Evolutionary conservation across 768 basidiomycete species (phyloP), one percentile per base, ranked within the genome.

Genomic region (Tephrocybe sp.): DNA sequence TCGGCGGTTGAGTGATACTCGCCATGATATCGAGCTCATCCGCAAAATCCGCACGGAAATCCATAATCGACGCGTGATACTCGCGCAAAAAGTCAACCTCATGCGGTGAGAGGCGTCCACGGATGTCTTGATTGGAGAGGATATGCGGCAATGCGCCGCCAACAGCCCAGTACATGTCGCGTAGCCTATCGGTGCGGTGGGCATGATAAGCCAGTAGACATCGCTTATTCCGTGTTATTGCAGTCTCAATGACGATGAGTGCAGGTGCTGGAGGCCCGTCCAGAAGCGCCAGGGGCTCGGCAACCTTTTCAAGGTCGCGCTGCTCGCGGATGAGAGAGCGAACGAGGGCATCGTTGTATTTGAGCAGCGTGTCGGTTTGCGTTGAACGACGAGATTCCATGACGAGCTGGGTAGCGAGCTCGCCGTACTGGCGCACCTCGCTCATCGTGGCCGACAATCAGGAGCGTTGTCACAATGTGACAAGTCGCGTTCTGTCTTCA

Each of bases 151-250:
- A 74, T 3, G 92, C 88, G 12, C 93, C 95, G 15, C 91, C 91
- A 7, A 85, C 81, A 11, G 82, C 73, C 96, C 96, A 98, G 71
- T 92, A 97, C 74, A 90, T 78, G 62, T 93, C 86, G 51, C 85
- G 81, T 46, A 98, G 80, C 46, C 85, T 83, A 64, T 92, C 88
- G 33, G 92, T 69, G 49, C 96, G 81, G 71, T 94, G 92, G 21
- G 81, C 73, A 68, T 98, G 93, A 69, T 98, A 99, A 0, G 93
- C 93, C 39, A 98, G 81, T 3, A 98, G 78, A 65, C 92, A 93
- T n/a, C 97, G 88, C 67, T 96, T 97, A 76, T 98, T 97, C 55
- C 94, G 84, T 34, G 86, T 76, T 59, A 96, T 88, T 32, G 91
- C 85, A 7, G 95, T 90, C 68, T 96, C 92, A 65, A 90, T 85